Base-by-base conservation (phyloP, 2,329 filamentous ascomycete genomes). In the Berkeleyomyces rouxiae region DNA sequence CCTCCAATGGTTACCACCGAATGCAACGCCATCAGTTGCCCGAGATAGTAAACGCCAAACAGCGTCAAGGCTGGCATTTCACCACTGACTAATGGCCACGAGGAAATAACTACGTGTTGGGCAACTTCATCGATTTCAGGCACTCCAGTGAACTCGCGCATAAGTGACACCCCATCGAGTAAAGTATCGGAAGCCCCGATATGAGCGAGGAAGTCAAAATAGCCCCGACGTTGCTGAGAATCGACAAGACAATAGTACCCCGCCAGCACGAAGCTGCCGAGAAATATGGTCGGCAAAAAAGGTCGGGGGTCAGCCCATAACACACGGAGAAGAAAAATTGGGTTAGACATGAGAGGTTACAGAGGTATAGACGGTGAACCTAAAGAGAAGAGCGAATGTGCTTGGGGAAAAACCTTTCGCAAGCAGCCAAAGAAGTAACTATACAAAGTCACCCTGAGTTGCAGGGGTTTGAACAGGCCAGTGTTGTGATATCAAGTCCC, bases 341-440 rank as follows among this genome's bases (percentile, higher is more conserved):
- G 58, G 39, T 64, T 58, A n/a, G 61, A 7, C 53, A 62, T 62
- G 13, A 16, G n/a, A 11, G 11, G 44, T 2, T 11, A 49, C 16
- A 33, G 6, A 13, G 47, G 13, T 23, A 9, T n/a, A 5, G 23
- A 7, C 3, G 16, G 47, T 7, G 47, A 83, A 59, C 84, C 16
- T n/a, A 23, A 23, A 23, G 23, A 23, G 23, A 23, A 2, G 23
- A 23, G 23, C 23, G 23, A 23, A 23, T 23, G 23, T 23, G 23
- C 23, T 2, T 23, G 23, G 23, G 23, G 23, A 23, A 23, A 23
- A 23, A 23, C 23, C 23, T 23, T 23, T 23, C 23, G 2, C 23
- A 23, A 23, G 23, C 23, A 23, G 2, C 23, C 23, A 23, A 23
- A 2, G n/a, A n/a, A n/a, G n/a, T n/a, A n/a, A n/a, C n/a, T 23